phyloP scores from a whole-genome alignment of 1,284 basidiomycete genomes.

The Cutaneotrichosporon sp. region DNA sequence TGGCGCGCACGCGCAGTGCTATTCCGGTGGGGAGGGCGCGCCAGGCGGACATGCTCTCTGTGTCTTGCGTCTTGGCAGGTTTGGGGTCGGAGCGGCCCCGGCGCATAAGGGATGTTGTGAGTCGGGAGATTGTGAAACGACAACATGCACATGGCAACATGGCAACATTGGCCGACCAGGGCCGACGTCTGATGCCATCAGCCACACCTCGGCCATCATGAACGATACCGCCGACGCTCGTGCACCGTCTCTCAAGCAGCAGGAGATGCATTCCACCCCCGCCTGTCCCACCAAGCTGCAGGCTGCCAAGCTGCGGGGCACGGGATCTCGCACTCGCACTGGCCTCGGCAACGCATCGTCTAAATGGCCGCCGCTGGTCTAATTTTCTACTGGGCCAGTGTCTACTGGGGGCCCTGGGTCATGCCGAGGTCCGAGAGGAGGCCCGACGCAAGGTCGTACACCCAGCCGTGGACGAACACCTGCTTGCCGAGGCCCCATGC shows the following conservation, averaged over 20 bases:
- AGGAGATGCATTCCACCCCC: neutral
- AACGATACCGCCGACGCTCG: neutral
- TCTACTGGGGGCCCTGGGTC: constrained; percentile 21
- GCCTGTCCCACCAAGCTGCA: neutral
- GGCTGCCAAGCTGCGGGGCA: neutral
- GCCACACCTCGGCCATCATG: neutral
- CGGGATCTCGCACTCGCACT: neutral
- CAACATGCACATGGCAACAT: neutral
- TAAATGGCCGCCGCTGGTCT: neutral
- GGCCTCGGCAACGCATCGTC: neutral
- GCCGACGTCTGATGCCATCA: neutral
- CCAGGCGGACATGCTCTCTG: constrained; percentile 1
- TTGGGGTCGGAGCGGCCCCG: no score
- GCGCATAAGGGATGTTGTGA: neutral
- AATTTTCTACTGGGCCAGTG: neutral
- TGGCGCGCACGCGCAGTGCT: neutral
- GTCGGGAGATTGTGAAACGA: neutral
- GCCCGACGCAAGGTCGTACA: constrained; percentile 75
- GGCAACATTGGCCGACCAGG: neutral
- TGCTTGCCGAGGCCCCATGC: constrained; percentile 70
- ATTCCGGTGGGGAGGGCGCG: neutral
- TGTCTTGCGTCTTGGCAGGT: no score
- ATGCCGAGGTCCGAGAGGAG: constrained; percentile 69
- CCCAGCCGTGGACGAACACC: constrained; percentile 77
- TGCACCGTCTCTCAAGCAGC: neutral